phyloP scores from a whole-genome alignment of 108 stramenopile species.

The Nitzschia sp. region DNA sequence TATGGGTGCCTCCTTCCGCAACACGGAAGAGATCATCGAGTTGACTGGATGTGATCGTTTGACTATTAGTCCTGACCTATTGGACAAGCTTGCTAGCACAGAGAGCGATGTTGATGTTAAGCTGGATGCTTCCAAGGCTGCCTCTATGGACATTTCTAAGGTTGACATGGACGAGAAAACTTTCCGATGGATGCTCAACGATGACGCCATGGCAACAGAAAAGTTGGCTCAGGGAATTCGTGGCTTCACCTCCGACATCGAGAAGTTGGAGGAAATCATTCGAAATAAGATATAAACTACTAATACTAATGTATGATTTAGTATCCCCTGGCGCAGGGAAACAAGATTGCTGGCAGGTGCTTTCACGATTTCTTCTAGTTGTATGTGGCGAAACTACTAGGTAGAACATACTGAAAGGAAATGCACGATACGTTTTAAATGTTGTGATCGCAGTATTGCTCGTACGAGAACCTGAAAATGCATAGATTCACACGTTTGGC shows the following conservation, averaged over 20 bases:
- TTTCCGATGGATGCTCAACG: conserved; percentile 97
- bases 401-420: too few species aligned
- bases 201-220: conserved; percentile 97
- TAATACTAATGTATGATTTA: neutral
- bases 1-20: conserved; percentile 98
- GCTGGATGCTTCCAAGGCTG: conserved; percentile 62
- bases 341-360: too few species aligned
- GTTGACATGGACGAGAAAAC: conserved; percentile 80
- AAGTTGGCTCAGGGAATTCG: conserved; percentile 98
- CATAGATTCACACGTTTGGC: too few species aligned
- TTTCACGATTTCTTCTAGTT: too few species aligned
- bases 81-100: conserved; percentile 64
- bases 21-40: conserved; percentile 79
- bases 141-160: conserved; percentile 68
- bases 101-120: conserved; percentile 39
- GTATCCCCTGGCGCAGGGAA: too few species aligned
- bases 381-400: too few species aligned
- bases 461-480: too few species aligned
- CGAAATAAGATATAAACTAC: conserved; percentile 60
- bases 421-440: too few species aligned
- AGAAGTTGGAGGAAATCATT: conserved; percentile 91
- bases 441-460: too few species aligned
- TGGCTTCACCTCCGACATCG: conserved; percentile 90
- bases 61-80: conserved; percentile 81
- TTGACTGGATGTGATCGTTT: conserved; percentile 87